A percentile compares a stretch with the other conserved stretches of the same genome.
phyloP scores from a whole-genome alignment of 1,139 yeast species.

The Taphrina wiesneri region DNA sequence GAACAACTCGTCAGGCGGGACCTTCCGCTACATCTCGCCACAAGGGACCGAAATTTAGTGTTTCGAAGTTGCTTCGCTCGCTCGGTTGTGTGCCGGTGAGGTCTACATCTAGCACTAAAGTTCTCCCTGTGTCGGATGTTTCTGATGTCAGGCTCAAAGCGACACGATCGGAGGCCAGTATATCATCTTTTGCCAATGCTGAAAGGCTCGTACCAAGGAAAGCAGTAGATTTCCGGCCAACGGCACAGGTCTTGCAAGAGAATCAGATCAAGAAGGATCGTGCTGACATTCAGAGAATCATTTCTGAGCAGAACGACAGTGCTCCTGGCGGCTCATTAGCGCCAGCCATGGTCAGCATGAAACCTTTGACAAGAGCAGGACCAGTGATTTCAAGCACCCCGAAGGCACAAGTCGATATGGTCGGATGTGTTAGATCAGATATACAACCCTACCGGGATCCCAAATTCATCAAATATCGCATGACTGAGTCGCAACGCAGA shows the following conservation, averaged over 20 bases:
- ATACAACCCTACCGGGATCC: background rate
- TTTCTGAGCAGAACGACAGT: background rate
- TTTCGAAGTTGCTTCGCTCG: background rate
- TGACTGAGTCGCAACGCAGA: background rate
- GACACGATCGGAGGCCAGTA: background rate
- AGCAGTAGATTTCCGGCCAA: background rate
- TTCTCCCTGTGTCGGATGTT: background rate
- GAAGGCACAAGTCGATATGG: background rate
- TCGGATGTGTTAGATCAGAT: constrained; percentile 5
- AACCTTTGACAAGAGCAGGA: background rate
- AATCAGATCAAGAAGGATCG: constrained; percentile 4
- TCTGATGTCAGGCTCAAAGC: background rate
- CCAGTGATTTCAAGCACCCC: background rate
- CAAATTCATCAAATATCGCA: background rate
- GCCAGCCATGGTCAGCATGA: background rate
- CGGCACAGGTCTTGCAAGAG: background rate
- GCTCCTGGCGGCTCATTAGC: background rate
- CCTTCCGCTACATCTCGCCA: background rate
- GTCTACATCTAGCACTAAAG: background rate
- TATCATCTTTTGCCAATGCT: background rate
- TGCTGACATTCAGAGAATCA: background rate
- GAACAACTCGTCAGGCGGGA: background rate
- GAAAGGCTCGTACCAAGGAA: background rate
- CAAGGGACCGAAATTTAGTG: background rate
- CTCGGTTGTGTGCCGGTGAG: background rate